Conservation (phyloP, 495 filamentous ascomycete genomes). For the Halenospora varia region DNA sequence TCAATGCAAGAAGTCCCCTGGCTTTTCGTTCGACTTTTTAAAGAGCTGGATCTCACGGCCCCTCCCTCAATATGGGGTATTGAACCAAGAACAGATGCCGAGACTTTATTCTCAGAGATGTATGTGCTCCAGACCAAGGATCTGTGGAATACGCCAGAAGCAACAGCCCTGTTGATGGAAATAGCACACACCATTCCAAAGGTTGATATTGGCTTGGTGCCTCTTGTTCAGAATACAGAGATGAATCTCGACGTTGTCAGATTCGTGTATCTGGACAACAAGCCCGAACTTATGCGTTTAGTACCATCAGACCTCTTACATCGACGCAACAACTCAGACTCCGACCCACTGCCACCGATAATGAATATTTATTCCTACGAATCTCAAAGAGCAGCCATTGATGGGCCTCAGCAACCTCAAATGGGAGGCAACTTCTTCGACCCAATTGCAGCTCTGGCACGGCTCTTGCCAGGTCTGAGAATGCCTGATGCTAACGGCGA, state of each 20-base stretch:
- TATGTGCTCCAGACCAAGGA: constrained; percentile 80
- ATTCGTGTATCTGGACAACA: constrained; percentile 74
- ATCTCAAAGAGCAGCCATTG: constrained; percentile 2
- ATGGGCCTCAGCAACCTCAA: not conserved
- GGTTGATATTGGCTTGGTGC: constrained; percentile 29
- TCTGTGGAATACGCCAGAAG: constrained; percentile 82
- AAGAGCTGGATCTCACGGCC: constrained; percentile 67
- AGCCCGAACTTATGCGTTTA: constrained; percentile 56
- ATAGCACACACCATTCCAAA: constrained; percentile 55
- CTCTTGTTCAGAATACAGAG: constrained; percentile 37
- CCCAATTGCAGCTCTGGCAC: constrained; percentile 17
- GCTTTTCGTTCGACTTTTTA: constrained; percentile 72
- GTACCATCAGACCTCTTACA: constrained; percentile 51
- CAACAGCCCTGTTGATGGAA: constrained; percentile 65
- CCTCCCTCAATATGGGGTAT: constrained; percentile 80
- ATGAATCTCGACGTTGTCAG: constrained; percentile 68
- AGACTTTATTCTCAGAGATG: constrained; percentile 70
- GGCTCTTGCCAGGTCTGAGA: constrained; percentile 8
- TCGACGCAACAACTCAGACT: constrained; percentile 49
- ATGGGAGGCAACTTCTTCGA: constrained; percentile 12
- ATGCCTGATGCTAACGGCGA: constrained; percentile 1
- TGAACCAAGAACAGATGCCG: constrained; percentile 59
- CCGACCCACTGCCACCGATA: constrained; percentile 67
- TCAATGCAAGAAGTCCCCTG: constrained; percentile 76
- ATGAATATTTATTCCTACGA: constrained; percentile 42